phyloP scores from a whole-genome alignment of 2,329 filamentous ascomycete species.

The Cucurbitaria berberidis region DNA sequence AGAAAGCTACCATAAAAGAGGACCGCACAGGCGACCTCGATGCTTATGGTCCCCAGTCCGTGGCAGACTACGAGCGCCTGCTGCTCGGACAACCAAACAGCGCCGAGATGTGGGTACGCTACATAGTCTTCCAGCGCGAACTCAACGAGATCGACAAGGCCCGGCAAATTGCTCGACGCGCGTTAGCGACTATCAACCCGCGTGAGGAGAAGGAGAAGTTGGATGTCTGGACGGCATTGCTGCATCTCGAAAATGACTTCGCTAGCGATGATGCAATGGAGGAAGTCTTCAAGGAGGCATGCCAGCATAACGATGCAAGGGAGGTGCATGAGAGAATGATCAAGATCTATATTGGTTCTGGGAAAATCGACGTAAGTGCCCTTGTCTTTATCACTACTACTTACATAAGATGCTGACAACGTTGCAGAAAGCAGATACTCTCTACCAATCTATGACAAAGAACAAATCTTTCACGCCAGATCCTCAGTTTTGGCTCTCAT shows the following conservation, averaged over 20 bases:
- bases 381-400: constrained; percentile 1
- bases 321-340: constrained; percentile 88
- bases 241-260: constrained; percentile 93
- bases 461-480: constrained; percentile 80
- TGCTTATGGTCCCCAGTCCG: constrained; percentile 83
- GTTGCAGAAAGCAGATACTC: constrained; percentile 78
- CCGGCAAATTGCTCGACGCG: constrained; percentile 86
- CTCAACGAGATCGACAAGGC: constrained; percentile 88
- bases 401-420: constrained; percentile 23
- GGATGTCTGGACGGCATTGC: constrained; percentile 91
- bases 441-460: constrained; percentile 87
- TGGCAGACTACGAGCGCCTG: constrained; percentile 91
- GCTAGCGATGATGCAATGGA: constrained; percentile 83
- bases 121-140: constrained; percentile 98
- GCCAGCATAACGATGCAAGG: constrained; percentile 89
- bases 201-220: constrained; percentile 90
- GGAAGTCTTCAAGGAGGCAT: constrained; percentile 87
- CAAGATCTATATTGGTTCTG: constrained; percentile 93
- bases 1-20: constrained; percentile 77
- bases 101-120: constrained; percentile 92
- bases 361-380: constrained; percentile 77
- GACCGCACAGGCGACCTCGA: constrained; percentile 94
- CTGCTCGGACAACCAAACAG: constrained; percentile 91
- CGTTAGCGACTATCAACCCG: constrained; percentile 88
- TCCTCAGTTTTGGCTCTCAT: constrained; percentile 88